These are phyloP conservation scores for Oldenlandia corymbosa DNA, from an alignment of 257 asterid species.

Conservation along the genomic window DNA sequence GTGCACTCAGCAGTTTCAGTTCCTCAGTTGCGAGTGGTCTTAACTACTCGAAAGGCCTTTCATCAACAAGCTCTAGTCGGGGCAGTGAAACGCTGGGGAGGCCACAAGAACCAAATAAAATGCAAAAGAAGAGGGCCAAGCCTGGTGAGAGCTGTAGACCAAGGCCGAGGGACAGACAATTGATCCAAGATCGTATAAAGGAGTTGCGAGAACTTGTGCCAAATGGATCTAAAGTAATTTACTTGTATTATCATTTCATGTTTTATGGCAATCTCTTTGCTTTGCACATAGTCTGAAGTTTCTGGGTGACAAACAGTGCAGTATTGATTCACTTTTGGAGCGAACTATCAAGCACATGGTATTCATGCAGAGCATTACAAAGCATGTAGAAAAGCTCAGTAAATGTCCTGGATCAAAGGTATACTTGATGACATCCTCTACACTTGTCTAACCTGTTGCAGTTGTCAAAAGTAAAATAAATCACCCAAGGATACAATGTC, in stretches of 20 bases:
- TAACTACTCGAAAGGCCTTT: constrained; percentile 49
- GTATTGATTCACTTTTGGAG: constrained; percentile 93
- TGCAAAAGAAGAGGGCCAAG: constrained; percentile 70
- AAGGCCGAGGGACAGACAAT: constrained; percentile 94
- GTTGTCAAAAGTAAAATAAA: too few relatives aligned
- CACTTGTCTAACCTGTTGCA: neutral
- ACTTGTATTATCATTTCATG: neutral
- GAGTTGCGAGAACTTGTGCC: constrained; percentile 91
- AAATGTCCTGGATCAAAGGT: constrained; percentile 76
- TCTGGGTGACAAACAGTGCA: constrained; percentile 63
- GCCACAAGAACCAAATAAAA: constrained; percentile 45
- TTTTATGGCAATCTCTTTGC: constrained; percentile 4
- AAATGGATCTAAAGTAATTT: constrained; percentile 78
- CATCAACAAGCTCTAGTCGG: constrained; percentile 68
- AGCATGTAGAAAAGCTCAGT: constrained; percentile 79
- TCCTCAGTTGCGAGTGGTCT: constrained; percentile 52
- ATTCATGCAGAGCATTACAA: constrained; percentile 75
- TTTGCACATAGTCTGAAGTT: constrained; percentile 34
- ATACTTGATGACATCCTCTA: neutral
- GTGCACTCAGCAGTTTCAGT: constrained; percentile 56
- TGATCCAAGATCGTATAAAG: constrained; percentile 96
- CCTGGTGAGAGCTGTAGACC: constrained; percentile 96
- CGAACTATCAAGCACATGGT: constrained; percentile 85
- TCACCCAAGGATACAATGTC: too few relatives aligned
- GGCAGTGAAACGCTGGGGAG: constrained; percentile 62